Percentiles rank a stretch among this genome's conserved stretches.
Evolutionary conservation across 352 stramenopile species (phyloP).

Genomic region (Pythium guiyangense): DNA sequence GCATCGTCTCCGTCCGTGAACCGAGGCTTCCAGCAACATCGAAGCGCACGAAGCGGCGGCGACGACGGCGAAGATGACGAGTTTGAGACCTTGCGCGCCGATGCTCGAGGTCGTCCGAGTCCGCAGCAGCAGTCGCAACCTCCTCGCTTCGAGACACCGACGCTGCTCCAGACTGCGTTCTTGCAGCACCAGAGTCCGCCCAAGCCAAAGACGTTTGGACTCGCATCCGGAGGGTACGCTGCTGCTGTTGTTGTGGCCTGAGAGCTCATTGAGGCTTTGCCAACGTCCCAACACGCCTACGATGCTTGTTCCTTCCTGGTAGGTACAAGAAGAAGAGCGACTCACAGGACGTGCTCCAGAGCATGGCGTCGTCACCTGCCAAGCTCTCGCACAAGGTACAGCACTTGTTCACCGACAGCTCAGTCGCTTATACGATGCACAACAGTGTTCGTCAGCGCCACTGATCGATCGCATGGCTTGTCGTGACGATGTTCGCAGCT

Average conservation of each 20-base stretch:
- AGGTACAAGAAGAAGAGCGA: conserved; percentile 52
- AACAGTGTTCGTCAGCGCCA: background rate
- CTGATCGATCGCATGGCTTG: background rate
- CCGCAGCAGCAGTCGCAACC: conserved; percentile 3
- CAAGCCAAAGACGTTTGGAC: conserved; percentile 49
- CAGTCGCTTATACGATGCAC: too few relatives aligned
- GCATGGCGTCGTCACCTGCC: conserved; percentile 50
- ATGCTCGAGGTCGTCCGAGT: conserved; percentile 9
- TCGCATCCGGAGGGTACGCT: conserved; percentile 39
- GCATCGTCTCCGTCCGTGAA: conserved; percentile 9
- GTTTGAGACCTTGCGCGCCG: conserved; percentile 8
- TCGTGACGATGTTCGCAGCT: conserved; percentile 22
- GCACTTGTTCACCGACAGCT: background rate
- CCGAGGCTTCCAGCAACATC: conserved; percentile 6
- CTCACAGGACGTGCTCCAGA: conserved; percentile 49
- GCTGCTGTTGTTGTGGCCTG: background rate
- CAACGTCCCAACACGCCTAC: background rate
- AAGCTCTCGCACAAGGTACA: conserved; percentile 57
- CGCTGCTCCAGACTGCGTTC: conserved; percentile 58
- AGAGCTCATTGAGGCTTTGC: background rate
- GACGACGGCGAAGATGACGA: conserved; percentile 2
- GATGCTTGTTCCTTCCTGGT: background rate
- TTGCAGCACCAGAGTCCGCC: conserved; percentile 48
- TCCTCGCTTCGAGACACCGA: conserved; percentile 27
- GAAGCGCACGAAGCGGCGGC: conserved; percentile 8